A percentile compares a stretch with the other conserved stretches of the same genome.
Conservation (phyloP, 495 filamentous ascomycete species). For the Penicillium chermesinum region DNA sequence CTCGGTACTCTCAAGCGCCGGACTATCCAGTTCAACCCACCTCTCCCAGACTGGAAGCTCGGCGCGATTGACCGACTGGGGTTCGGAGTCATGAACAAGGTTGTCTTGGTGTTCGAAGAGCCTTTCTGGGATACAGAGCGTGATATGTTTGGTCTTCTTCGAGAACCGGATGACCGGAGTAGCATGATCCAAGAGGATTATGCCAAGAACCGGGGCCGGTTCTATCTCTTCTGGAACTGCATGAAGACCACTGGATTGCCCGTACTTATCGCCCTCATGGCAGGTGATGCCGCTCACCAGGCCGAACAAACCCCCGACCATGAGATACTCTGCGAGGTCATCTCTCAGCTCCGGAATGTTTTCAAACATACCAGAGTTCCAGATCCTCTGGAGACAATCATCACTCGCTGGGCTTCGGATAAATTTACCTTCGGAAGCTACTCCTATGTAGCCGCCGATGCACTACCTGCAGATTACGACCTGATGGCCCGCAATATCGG, state of each 20-base stretch:
- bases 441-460: constrained; percentile 79
- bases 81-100: constrained; percentile 92
- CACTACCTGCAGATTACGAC: constrained; percentile 86
- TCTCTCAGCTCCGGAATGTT: constrained; percentile 61
- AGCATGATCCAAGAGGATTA: constrained; percentile 61
- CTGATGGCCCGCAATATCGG: constrained; percentile 80
- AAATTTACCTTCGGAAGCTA: constrained; percentile 87
- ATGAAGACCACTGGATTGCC: constrained; percentile 83
- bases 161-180: constrained; percentile 53
- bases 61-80: constrained; percentile 82
- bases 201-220: constrained; percentile 63
- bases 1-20: constrained; percentile 83
- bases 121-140: constrained; percentile 89
- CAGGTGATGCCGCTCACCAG: constrained; percentile 86
- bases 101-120: constrained; percentile 82
- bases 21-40: constrained; percentile 70
- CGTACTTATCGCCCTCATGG: constrained; percentile 88
- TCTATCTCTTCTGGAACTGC: constrained; percentile 97
- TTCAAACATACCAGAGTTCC: constrained; percentile 61
- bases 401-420: constrained; percentile 92
- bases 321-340: constrained; percentile 73
- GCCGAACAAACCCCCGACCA: constrained; percentile 71
- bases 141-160: constrained; percentile 90
- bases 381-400: constrained; percentile 75
- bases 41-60: constrained; percentile 78